phyloP scores from a whole-genome alignment of 768 basidiomycete species.

The Mycena epipterygia region DNA sequence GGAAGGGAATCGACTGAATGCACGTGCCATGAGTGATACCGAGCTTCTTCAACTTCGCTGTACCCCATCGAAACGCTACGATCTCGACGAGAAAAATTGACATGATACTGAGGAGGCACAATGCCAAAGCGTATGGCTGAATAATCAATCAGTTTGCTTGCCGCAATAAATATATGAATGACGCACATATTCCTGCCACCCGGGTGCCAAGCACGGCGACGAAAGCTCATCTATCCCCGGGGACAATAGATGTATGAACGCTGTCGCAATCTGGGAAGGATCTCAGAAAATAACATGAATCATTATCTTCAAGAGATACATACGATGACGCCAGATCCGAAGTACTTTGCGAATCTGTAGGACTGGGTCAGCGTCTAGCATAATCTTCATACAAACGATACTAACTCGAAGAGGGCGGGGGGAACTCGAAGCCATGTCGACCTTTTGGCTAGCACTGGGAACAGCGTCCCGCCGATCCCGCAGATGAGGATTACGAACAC shows the following conservation, averaged over 20 bases:
- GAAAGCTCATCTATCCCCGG: constrained; percentile 81
- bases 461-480: constrained; percentile 74
- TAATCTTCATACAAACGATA: too few species aligned
- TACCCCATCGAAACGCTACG: constrained; percentile 89
- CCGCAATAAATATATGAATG: neutral
- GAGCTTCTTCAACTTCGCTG: constrained; percentile 44
- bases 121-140: constrained; percentile 86
- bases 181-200: constrained; percentile 84
- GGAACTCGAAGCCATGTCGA: constrained; percentile 3
- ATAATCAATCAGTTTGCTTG: neutral
- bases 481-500: constrained; percentile 80
- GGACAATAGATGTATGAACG: constrained; percentile 83
- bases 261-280: constrained; percentile 50
- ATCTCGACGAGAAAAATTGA: constrained; percentile 85
- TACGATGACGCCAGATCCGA: too few species aligned
- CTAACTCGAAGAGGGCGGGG: constrained; percentile 64
- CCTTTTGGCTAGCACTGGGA: constrained; percentile 68
- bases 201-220: constrained; percentile 77
- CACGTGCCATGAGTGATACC: neutral
- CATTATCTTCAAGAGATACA: constrained; percentile 39
- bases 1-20: neutral
- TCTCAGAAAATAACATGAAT: neutral
- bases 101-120: constrained; percentile 88
- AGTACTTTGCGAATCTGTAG: constrained; percentile 86
- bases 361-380: neutral